A percentile compares a stretch with the other conserved stretches of the same genome.
phyloP scores from a whole-genome alignment of 1,284 basidiomycete genomes.

The Mycosarcoma mackinlayi region DNA sequence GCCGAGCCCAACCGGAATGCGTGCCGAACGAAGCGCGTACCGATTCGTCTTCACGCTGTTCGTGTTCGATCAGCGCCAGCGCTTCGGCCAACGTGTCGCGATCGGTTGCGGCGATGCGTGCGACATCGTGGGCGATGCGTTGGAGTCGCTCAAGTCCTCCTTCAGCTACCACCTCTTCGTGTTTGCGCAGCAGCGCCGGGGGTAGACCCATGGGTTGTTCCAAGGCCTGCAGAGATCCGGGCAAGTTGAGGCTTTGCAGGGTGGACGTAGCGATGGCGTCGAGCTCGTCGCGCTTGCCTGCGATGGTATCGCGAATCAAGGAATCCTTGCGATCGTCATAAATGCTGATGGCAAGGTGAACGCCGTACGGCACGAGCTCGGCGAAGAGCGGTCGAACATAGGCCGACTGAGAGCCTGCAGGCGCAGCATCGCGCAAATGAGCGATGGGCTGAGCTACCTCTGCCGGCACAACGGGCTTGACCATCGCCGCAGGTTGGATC shows the following conservation, averaged over 20 bases:
- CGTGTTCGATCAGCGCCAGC: conserved; percentile 86
- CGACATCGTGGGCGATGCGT: conserved; percentile 79
- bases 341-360: conserved; percentile 86
- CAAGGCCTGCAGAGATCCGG: conserved; percentile 85
- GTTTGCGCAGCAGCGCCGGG: conserved; percentile 84
- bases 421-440: conserved; percentile 49
- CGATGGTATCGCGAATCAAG: conserved; percentile 78
- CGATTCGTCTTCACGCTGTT: conserved; percentile 85
- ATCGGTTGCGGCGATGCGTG: conserved; percentile 76
- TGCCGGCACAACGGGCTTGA: conserved; percentile 74
- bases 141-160: conserved; percentile 81
- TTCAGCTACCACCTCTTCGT: conserved; percentile 83
- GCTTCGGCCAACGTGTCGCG: conserved; percentile 79
- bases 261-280: conserved; percentile 75
- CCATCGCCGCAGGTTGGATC: conserved; percentile 79
- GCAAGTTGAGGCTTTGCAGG: conserved; percentile 81
- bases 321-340: conserved; percentile 85
- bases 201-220: conserved; percentile 88
- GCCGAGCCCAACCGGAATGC: conserved; percentile 65
- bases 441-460: conserved; percentile 71
- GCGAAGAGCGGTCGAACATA: conserved; percentile 76
- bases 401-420: conserved; percentile 13
- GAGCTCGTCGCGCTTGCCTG: conserved; percentile 75
- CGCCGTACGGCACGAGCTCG: conserved; percentile 86
- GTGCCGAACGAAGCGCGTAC: conserved; percentile 72